phyloP scores from a whole-genome alignment of 2,329 filamentous ascomycete genomes.

The Epichloe sylvatica region DNA sequence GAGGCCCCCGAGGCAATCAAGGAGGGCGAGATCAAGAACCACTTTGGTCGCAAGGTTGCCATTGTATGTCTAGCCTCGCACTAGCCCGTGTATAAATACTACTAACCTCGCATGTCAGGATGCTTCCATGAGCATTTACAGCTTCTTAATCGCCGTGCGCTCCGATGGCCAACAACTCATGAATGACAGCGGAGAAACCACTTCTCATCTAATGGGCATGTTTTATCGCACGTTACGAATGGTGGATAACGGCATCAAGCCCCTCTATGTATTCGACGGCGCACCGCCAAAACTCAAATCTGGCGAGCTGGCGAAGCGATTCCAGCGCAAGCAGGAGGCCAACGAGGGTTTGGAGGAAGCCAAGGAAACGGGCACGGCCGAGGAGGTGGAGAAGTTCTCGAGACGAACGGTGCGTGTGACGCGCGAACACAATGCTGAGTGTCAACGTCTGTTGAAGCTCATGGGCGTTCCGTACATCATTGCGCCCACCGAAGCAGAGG shows the following conservation, averaged over 20 bases:
- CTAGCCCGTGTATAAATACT: background rate
- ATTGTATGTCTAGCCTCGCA: constrained; percentile 50
- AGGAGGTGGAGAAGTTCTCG: constrained; percentile 98
- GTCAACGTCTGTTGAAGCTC: constrained; percentile 74
- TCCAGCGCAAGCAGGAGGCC: constrained; percentile 87
- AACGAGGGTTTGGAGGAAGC: constrained; percentile 84
- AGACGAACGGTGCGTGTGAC: constrained; percentile 85
- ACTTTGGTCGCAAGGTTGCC: constrained; percentile 95
- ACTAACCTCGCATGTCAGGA: constrained; percentile 14
- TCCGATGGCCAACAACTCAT: constrained; percentile 94
- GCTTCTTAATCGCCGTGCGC: constrained; percentile 92
- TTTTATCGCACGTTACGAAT: constrained; percentile 98
- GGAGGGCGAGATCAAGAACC: constrained; percentile 94
- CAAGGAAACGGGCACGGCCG: constrained; percentile 88
- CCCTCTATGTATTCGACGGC: constrained; percentile 94
- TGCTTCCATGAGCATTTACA: constrained; percentile 94
- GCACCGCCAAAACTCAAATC: constrained; percentile 95
- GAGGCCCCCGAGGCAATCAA: constrained; percentile 93
- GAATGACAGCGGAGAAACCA: constrained; percentile 90
- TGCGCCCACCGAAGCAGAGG: constrained; percentile 92
- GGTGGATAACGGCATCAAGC: constrained; percentile 97
- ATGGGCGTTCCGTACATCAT: constrained; percentile 96
- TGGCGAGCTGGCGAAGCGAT: constrained; percentile 89
- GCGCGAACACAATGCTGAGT: constrained; percentile 92
- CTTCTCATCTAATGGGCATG: constrained; percentile 97